Evolutionary conservation across 345 rosid genomes (phyloP), one percentile per base, ranked within the genome.

Genomic region (Citrus glauca): DNA sequence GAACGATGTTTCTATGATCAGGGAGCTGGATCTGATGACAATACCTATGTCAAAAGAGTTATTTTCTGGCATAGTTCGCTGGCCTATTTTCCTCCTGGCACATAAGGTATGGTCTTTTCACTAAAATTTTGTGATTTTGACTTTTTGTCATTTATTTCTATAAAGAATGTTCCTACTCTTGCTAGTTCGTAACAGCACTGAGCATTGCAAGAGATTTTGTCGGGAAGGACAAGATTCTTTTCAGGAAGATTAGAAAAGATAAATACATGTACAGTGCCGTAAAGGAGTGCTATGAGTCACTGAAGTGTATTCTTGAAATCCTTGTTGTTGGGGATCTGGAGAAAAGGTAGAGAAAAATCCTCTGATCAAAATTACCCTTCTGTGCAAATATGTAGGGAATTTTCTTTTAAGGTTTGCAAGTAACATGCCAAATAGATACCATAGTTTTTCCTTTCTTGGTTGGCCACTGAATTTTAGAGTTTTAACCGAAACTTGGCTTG

Each of bases 71-170:
- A 85, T 86, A 72, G 82, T 95, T 81, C 89, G 87, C 60, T 95
- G 99, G 99, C 99, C 99, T 20, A 88, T 95, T 80, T 95, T 95
- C 82, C 97, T 95, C 79, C 89, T 95, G 40, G 93, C 98, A 79
- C 90, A 89, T 86, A 89, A 95, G 97, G 99, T 95, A 82, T 71
- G 45, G 14, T 40, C 69, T 78, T 66, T 60, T 56, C 14, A 32
- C 42, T 14, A 8, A 74, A 63, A 20, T 60, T 32, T 75, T 65
- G 13, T 74, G 22, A 45, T 69, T 55, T 69, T 67, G 73, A 63
- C 66, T 60, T 72, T 57, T 76, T 62, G 22, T 73, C 19, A 27
- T 45, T 71, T 72, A 71, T 79, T 69, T 76, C 75, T 83, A 82
- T 85, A 78, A 79, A 84, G 59, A 72, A 79, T 30, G 76, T 81